Base-by-base conservation (phyloP, 2,329 filamentous ascomycete genomes). In the Colletotrichum orchidophilum region DNA sequence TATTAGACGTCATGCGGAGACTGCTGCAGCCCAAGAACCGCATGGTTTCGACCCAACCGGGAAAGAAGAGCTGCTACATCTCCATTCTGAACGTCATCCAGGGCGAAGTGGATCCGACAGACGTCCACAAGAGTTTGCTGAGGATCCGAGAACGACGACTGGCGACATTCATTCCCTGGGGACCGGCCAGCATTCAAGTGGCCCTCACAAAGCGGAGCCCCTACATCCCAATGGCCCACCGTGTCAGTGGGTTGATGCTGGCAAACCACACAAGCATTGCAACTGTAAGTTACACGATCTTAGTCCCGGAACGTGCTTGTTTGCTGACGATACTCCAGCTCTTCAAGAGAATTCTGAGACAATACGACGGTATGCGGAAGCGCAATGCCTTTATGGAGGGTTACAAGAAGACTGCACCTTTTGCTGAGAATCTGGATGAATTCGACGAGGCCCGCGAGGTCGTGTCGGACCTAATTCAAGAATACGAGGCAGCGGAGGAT, bases 21-120 rank as follows among this genome's bases (percentile, higher is more conserved):
- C 86, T 99, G 27, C 86, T 99, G 70, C 97, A 99, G 83, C 96
- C 96, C 49, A 99, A 99, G 87, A 99, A 99, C 83, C 92, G 97
- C 80, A 99, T 99, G 96, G 96, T 99, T 55, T 97, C 95, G 27
- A 97, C 96, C 26, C 93, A 95, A 67, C 95, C 96, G 1, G 94
- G 93, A 77, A 98, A 98, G 85, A 97, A 94, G 85, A 98, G 95
- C 84, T 99, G 96, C 85, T 99, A 99, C 85, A 98, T 99, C 79
- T 97, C 95, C 58, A 98, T 99, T 76, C 87, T 99, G 73, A 98
- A 99, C 82, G 97, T 99, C 77, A 99, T 99, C 77, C 96, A 98
- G 85, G 96, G 96, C 78, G 96, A 99, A 81, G 96, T 97, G 49
- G 97, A 99, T 80, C 96, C 96, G 9, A 98, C 96, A 3, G 97